phyloP scores from a whole-genome alignment of 768 basidiomycete genomes.

The Termitomyces sp. region DNA sequence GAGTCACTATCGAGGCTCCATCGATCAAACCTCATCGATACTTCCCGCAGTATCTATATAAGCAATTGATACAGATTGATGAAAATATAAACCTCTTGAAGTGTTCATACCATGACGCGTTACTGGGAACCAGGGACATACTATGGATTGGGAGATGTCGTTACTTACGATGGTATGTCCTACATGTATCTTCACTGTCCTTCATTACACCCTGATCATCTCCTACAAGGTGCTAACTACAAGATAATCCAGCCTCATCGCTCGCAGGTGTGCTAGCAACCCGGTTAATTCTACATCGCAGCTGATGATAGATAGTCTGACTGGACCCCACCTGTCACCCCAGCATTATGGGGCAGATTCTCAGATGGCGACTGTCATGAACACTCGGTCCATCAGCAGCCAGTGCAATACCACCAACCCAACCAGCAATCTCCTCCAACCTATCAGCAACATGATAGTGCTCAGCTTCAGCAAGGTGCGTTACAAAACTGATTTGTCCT shows the following conservation, averaged over 20 bases:
- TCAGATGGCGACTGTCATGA: slow-evolving; percentile 27
- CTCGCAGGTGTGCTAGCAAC: slow-evolving; percentile 51
- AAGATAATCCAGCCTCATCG: slow-evolving; percentile 71
- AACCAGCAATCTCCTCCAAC: slow-evolving; percentile 27
- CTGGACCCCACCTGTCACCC: slow-evolving; percentile 63
- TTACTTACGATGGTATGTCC: slow-evolving; percentile 51
- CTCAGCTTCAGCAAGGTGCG: slow-evolving; percentile 18
- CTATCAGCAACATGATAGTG: slow-evolving; percentile 20
- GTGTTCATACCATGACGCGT: slow-evolving; percentile 8
- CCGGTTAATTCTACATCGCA: background rate
- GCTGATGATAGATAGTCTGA: slow-evolving; percentile 43
- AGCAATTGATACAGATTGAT: background rate
- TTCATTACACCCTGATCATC: background rate
- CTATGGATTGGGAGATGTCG: slow-evolving; percentile 34
- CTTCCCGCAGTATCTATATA: slow-evolving; percentile 1
- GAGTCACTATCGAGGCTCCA: background rate
- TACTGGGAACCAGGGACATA: slow-evolving; percentile 13
- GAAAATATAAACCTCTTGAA: background rate
- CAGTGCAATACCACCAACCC: slow-evolving; percentile 26
- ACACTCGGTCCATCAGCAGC: slow-evolving; percentile 25
- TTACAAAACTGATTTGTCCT: background rate
- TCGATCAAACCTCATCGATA: slow-evolving; percentile 3
- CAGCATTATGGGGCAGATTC: slow-evolving; percentile 67
- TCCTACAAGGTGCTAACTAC: slow-evolving; percentile 49
- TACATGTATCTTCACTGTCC: background rate